A percentile compares a stretch with the other conserved stretches of the same genome.
These are phyloP conservation scores for Macadamia integrifolia DNA, from an alignment of 164 flowering plant species.

Conservation along the genomic window DNA sequence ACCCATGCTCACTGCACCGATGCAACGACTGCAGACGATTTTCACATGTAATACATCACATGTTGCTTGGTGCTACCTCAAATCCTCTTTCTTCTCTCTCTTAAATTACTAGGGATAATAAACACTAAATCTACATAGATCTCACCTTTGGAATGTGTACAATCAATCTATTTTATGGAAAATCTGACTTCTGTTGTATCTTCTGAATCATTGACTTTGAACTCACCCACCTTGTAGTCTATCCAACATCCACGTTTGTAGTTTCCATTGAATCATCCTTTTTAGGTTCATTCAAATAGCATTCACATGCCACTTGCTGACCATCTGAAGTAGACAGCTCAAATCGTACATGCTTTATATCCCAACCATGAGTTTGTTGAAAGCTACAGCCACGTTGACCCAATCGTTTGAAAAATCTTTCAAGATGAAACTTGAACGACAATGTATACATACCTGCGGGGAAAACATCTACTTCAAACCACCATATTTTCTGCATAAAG, in stretches of 20 bases:
- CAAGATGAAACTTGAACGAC: constrained; percentile 62
- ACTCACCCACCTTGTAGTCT: constrained; percentile 56
- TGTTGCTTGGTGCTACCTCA: constrained; percentile 9
- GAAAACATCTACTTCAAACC: constrained; percentile 70
- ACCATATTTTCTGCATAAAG: constrained; percentile 78
- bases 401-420: constrained; percentile 38
- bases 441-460: constrained; percentile 56
- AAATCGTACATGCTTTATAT: constrained; percentile 63
- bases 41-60: too few relatives aligned
- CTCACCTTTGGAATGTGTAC: constrained; percentile 86
- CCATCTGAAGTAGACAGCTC: constrained; percentile 55
- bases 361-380: constrained; percentile 84
- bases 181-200: constrained; percentile 42
- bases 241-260: constrained; percentile 43
- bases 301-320: constrained; percentile 40
- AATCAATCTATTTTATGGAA: constrained; percentile 79
- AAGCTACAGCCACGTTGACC: constrained; percentile 41
- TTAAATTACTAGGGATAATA: constrained; percentile 40
- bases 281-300: constrained; percentile 42
- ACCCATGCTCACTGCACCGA: too few relatives aligned
- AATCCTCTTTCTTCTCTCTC: constrained; percentile 17
- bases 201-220: constrained; percentile 29
- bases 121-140: constrained; percentile 63
- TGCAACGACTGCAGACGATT: too few relatives aligned
- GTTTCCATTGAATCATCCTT: constrained; percentile 19